These are phyloP conservation scores for Albizia julibrissin DNA, from an alignment of 306 rosid genomes.

Conservation along the genomic window DNA sequence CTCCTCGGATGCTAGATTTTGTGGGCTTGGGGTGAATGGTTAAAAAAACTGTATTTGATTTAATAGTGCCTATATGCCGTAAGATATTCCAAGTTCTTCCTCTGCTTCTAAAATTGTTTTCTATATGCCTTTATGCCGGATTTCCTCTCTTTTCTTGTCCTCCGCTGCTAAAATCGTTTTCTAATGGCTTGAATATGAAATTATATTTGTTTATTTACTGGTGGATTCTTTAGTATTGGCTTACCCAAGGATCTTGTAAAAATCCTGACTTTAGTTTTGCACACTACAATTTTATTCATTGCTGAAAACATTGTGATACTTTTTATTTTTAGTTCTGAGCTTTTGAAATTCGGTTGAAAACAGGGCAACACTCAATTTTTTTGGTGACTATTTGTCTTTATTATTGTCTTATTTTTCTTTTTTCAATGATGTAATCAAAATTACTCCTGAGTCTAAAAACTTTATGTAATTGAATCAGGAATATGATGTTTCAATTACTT, in stretches of 20 bases:
- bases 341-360: not conserved
- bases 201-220: too few species aligned
- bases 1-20: too few species aligned
- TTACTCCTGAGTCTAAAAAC: not conserved
- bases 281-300: not conserved
- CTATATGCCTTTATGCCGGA: too few species aligned
- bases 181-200: too few species aligned
- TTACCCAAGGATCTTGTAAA: not conserved
- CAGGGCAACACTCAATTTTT: conserved; percentile 7
- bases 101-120: too few species aligned
- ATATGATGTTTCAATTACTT: not conserved
- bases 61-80: too few species aligned
- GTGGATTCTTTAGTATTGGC: conserved; percentile 3
- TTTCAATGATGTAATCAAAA: not conserved
- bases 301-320: not conserved
- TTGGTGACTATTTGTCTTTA: not conserved
- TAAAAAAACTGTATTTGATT: too few species aligned
- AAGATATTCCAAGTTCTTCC: too few species aligned
- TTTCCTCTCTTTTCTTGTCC: too few species aligned
- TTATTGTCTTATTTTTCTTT: conserved; percentile 7
- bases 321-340: not conserved
- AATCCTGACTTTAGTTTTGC: conserved; percentile 11
- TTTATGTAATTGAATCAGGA: not conserved
- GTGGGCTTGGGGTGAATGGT: too few species aligned
- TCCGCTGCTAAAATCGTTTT: too few species aligned